These are phyloP conservation scores for Nakaseomyces delphensis DNA, from an alignment of 1,139 yeast genomes.

Conservation along the genomic window DNA sequence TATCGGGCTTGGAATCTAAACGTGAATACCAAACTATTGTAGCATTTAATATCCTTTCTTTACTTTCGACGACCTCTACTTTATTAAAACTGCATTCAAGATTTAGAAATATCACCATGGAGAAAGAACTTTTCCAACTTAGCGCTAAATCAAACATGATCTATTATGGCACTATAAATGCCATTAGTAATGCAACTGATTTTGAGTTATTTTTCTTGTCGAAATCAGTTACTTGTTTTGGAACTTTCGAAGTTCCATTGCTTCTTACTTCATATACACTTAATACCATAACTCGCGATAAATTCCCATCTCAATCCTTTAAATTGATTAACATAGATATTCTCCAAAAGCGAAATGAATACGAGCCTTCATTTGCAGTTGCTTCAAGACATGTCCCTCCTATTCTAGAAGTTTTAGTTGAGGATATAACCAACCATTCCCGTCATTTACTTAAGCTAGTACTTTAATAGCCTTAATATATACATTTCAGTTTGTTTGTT, in stretches of 20 bases:
- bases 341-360: background rate
- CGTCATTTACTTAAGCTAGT: background rate
- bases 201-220: slow-evolving; percentile 18
- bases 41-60: slow-evolving; percentile 9
- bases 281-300: background rate
- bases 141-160: slow-evolving; percentile 13
- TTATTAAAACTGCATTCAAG: slow-evolving; percentile 13
- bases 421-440: background rate
- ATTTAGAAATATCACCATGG: slow-evolving; percentile 17
- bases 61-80: background rate
- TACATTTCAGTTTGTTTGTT: background rate
- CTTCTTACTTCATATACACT: background rate
- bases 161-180: slow-evolving; percentile 20
- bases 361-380: background rate
- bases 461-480: background rate
- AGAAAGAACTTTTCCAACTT: slow-evolving; percentile 16
- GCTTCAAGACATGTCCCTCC: background rate
- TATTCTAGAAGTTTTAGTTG: background rate
- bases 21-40: slow-evolving; percentile 8
- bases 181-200: slow-evolving; percentile 12
- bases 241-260: background rate
- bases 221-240: background rate
- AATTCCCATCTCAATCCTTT: background rate
- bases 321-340: background rate
- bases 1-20: slow-evolving; percentile 6